These are phyloP conservation scores for Epithemia pelagica DNA, from an alignment of 108 stramenopile genomes.

Conservation along the genomic window DNA sequence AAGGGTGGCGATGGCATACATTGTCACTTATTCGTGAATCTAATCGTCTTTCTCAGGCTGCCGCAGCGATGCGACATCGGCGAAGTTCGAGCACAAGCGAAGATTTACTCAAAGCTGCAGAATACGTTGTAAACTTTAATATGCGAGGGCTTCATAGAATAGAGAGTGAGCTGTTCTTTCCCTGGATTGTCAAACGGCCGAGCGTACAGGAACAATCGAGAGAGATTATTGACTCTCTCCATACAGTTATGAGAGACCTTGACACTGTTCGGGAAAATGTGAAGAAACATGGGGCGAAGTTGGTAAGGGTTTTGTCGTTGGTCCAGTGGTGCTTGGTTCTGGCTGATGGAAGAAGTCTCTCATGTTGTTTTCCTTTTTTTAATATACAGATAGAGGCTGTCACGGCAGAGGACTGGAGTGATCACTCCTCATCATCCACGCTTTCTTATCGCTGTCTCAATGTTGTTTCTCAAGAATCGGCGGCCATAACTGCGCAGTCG, in stretches of 20 bases:
- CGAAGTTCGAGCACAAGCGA: not conserved
- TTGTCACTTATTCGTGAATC: conserved; percentile 63
- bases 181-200: conserved; percentile 41
- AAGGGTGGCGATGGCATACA: conserved; percentile 84
- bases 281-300: conserved; percentile 18
- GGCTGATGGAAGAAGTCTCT: not conserved
- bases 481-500: not conserved
- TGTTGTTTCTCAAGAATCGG: not conserved
- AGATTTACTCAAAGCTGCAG: conserved; percentile 24
- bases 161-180: conserved; percentile 55
- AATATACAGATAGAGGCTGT: not conserved
- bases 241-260: conserved; percentile 37
- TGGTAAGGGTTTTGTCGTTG: conserved; percentile 17
- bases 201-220: conserved; percentile 20
- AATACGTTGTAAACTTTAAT: conserved; percentile 70
- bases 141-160: conserved; percentile 60
- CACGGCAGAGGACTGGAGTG: not conserved
- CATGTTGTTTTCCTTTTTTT: not conserved
- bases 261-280: conserved; percentile 37
- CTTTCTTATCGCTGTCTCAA: not conserved
- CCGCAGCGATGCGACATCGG: conserved; percentile 1
- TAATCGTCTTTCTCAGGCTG: conserved; percentile 37
- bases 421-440: not conserved
- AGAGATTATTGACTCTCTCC: conserved; percentile 21
- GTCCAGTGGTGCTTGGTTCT: not conserved